These are phyloP conservation scores for Lachancea thermotolerans DNA, from an alignment of 805 yeast species.

Conservation along the genomic window DNA sequence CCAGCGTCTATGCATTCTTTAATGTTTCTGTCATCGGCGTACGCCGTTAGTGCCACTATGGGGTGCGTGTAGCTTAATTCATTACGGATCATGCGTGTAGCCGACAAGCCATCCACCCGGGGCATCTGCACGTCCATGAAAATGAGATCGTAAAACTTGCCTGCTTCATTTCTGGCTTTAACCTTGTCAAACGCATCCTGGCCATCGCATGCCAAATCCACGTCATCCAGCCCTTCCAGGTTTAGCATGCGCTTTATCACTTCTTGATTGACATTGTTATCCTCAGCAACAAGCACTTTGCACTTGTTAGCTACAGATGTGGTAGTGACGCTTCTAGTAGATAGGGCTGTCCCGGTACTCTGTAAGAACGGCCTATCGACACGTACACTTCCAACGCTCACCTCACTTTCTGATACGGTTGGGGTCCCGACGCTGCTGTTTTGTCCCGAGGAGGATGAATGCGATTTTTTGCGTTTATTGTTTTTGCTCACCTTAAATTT, in stretches of 20 bases:
- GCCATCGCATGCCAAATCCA: slow-evolving; percentile 85
- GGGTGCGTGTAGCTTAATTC: slow-evolving; percentile 60
- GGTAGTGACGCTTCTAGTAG: slow-evolving; percentile 17
- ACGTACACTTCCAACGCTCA: slow-evolving; percentile 16
- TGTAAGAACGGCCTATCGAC: slow-evolving; percentile 31
- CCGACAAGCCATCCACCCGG: slow-evolving; percentile 77
- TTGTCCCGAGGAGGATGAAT: slow-evolving; percentile 12
- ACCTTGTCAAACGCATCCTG: slow-evolving; percentile 75
- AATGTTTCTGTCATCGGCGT: slow-evolving; percentile 87
- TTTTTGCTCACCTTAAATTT: slow-evolving; percentile 30
- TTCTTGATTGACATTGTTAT: slow-evolving; percentile 88
- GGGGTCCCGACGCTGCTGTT: slow-evolving; percentile 4
- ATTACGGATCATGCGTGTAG: slow-evolving; percentile 66
- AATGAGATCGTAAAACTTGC: slow-evolving; percentile 55
- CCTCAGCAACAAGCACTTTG: slow-evolving; percentile 82
- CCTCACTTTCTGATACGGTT: slow-evolving; percentile 5
- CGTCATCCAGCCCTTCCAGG: slow-evolving; percentile 67
- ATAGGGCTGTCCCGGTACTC: slow-evolving; percentile 37
- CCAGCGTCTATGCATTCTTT: slow-evolving; percentile 83
- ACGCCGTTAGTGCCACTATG: slow-evolving; percentile 91
- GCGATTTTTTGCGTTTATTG: slow-evolving; percentile 19
- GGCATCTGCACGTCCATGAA: slow-evolving; percentile 99
- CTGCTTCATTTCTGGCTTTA: slow-evolving; percentile 38
- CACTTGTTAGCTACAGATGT: slow-evolving; percentile 7
- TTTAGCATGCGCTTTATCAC: slow-evolving; percentile 84